Evolutionary conservation across 768 basidiomycete genomes (phyloP).

Genomic region (Pleurotus platypus): DNA sequence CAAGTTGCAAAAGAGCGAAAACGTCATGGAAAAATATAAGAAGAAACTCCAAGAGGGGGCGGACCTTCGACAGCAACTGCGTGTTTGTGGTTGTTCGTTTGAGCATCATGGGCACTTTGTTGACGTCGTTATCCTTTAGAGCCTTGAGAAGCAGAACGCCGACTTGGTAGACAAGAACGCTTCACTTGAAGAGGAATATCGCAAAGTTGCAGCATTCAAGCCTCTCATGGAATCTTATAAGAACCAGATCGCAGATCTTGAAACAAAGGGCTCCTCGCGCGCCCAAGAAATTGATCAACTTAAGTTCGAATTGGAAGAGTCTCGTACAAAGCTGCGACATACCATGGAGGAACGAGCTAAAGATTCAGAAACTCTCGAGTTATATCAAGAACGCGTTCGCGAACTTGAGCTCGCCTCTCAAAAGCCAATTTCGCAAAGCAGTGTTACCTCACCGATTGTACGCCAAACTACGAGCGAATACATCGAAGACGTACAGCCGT

Average conservation of each 20-base stretch:
- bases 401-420: constrained; percentile 78
- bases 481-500: constrained; percentile 41
- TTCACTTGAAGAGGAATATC: constrained; percentile 87
- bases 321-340: constrained; percentile 64
- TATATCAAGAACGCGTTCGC: constrained; percentile 86
- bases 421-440: constrained; percentile 22
- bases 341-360: constrained; percentile 65
- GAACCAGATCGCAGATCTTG: constrained; percentile 77
- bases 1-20: constrained; percentile 89
- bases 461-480: constrained; percentile 22
- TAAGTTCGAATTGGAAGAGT: constrained; percentile 75
- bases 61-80: constrained; percentile 82
- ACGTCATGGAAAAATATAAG: constrained; percentile 98
- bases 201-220: constrained; percentile 81
- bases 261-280: constrained; percentile 62
- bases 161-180: constrained; percentile 89
- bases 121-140: constrained; percentile 35
- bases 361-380: constrained; percentile 80
- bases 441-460: constrained; percentile 9
- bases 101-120: neutral
- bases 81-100: constrained; percentile 37
- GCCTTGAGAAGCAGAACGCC: constrained; percentile 90
- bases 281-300: constrained; percentile 71
- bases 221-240: constrained; percentile 93
- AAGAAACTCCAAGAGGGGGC: constrained; percentile 96